Conservation (phyloP, 192 early-diverging fungal species). For the Diversispora eburnea region DNA sequence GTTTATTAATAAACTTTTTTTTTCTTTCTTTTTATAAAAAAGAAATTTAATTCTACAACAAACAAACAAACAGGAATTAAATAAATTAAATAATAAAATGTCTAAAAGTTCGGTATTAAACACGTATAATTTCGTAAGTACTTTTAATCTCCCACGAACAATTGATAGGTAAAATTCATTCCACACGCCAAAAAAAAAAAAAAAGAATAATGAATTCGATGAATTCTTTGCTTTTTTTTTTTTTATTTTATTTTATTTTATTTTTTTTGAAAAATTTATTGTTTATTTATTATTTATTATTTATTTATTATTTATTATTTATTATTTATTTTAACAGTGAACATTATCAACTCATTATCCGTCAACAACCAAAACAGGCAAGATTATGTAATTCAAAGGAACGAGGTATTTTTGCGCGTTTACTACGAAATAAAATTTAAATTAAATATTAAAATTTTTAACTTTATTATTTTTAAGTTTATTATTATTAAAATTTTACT, state of each 20-base stretch:
- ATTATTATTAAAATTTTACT: too few relatives aligned
- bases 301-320: neutral
- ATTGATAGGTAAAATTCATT: conserved; percentile 15
- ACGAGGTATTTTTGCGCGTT: conserved; percentile 54
- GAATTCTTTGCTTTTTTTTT: neutral
- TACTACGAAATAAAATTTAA: too few relatives aligned
- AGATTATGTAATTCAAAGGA: conserved; percentile 89
- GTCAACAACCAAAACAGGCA: conserved; percentile 82
- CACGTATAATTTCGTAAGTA: conserved; percentile 27
- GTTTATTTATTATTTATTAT: neutral
- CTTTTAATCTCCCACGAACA: neutral
- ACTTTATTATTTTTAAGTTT: too few relatives aligned
- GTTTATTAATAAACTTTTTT: too few relatives aligned
- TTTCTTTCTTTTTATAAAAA: too few relatives aligned
- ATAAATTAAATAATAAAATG: neutral
- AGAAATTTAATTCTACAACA: too few relatives aligned
- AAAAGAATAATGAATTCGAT: too few relatives aligned
- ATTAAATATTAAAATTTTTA: too few relatives aligned
- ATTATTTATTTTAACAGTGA: conserved; percentile 13
- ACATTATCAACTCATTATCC: conserved; percentile 57
- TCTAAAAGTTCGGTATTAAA: conserved; percentile 23
- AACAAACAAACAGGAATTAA: too few relatives aligned
- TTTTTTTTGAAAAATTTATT: neutral
- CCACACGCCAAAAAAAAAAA: too few relatives aligned
- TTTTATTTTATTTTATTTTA: neutral